Evolutionary conservation across 73 alveolate species (phyloP).

Genomic region (Paramecium octaurelia): DNA sequence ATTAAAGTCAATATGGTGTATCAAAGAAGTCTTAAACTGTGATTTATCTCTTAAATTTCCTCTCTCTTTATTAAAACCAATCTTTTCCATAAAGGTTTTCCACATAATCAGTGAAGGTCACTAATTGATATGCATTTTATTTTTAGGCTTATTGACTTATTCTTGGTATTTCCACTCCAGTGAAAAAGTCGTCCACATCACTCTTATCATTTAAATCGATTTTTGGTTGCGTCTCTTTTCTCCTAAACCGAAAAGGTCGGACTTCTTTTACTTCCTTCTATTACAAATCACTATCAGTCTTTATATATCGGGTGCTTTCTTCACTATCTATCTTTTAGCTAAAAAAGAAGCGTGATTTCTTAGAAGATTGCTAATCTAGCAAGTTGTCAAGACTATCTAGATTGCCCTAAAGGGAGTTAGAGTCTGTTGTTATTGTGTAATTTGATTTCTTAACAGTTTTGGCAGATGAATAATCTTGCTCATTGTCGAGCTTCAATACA

Average conservation of each 20-base stretch:
- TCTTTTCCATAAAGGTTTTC: conserved; percentile 36
- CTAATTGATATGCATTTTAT: neutral
- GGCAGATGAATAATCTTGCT: neutral
- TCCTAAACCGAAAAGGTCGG: neutral
- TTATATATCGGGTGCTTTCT: neutral
- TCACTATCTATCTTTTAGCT: neutral
- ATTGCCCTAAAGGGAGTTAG: neutral
- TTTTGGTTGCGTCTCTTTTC: neutral
- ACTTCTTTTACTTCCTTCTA: neutral
- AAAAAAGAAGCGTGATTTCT: neutral
- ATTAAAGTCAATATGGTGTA: neutral
- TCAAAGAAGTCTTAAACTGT: neutral
- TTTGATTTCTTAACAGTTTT: neutral
- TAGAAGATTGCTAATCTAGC: neutral
- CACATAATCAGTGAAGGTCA: conserved; percentile 30
- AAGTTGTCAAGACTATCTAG: neutral
- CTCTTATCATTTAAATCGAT: neutral
- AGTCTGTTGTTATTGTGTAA: neutral
- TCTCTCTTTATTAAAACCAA: conserved; percentile 10
- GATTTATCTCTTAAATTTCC: neutral
- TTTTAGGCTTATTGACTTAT: neutral
- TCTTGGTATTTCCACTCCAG: conserved; percentile 22
- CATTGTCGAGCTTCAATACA: neutral
- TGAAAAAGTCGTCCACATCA: conserved; percentile 23
- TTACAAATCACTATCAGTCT: neutral